Base-by-base conservation (phyloP, 371 early-diverging fungal species). In the Paramicrosporidium saccamoebae region DNA sequence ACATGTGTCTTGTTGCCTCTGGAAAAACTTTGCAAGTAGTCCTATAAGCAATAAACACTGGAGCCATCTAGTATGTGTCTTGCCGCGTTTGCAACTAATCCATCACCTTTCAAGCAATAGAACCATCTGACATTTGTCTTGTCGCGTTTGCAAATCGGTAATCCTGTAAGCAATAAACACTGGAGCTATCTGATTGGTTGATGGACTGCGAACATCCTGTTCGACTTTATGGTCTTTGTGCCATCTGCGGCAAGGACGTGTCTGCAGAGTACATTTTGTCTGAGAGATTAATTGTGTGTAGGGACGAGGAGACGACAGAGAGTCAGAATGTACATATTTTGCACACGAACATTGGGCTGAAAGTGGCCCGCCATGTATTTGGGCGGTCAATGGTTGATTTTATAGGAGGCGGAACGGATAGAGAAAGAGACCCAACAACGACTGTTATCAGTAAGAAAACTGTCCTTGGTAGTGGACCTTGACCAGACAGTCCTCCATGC, bases 401-500 rank as follows among this genome's bases (percentile, higher is more conserved):
- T 14, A 11, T 39, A 74, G 63, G 77, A 74, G 29, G 82, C 84
- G 2, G 48, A 56, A 26, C 36, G 62, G 6, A 29, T 82, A 12
- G 86, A 75, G 22, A 33, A 50, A 12, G 62, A 62, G 19, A 69
- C 53, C 16, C 53, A 62, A 4, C 30, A 50, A 4, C 39, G 69
- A 21, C 44, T 95, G 25, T 29, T 61, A 25, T 27, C 44, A 8
- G 47, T 46, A 18, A 50, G 54, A 20, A 79, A 67, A 37, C 53
- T 96, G 16, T 72, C 81, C 7, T 42, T 98, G n/a, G 64, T 98
- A 18, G 51, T 98, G 12, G 98, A 98, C 50, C 52, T 98, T 22
- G 98, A 98, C 42, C 94, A 88, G 43, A 98, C 98, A 0, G 52
- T 98, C 10, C 65, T 96, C n/a, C 98, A 97, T 28, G 90, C 95